Evolutionary conservation across 768 basidiomycete genomes (phyloP).

Genomic region (Rhodocollybia butyracea): DNA sequence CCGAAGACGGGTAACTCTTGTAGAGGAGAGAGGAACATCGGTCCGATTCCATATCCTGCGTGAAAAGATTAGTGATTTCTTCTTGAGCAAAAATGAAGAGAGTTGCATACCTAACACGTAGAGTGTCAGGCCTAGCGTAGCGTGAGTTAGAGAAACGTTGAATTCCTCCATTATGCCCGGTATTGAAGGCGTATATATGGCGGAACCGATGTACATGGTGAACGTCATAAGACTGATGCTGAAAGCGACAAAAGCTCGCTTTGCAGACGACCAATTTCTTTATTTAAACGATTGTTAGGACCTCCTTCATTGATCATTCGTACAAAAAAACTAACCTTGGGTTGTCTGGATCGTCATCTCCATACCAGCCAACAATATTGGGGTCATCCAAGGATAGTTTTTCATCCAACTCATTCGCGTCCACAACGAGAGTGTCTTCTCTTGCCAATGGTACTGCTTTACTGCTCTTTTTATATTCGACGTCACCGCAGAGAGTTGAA

Average conservation of each 20-base stretch:
- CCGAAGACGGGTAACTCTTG: conserved; percentile 30
- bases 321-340: conserved; percentile 15
- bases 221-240: conserved; percentile 31
- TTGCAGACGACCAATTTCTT: conserved; percentile 28
- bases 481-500: conserved; percentile 9
- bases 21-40: conserved; percentile 27
- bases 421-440: conserved; percentile 7
- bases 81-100: not conserved
- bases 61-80: not conserved
- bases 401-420: not conserved
- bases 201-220: conserved; percentile 31
- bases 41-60: conserved; percentile 18
- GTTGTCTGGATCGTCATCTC: conserved; percentile 24
- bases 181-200: conserved; percentile 28
- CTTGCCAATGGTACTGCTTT: not conserved
- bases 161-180: conserved; percentile 22
- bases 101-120: conserved; percentile 22
- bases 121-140: conserved; percentile 25
- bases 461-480: conserved; percentile 7
- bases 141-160: conserved; percentile 23
- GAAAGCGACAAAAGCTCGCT: conserved; percentile 26
- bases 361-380: conserved; percentile 23
- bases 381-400: not conserved
- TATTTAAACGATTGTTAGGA: conserved; percentile 7
- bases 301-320: not conserved